Evolutionary conservation across 352 stramenopile species (phyloP), one percentile per base, ranked within the genome.

Genomic region (Phytophthora fragariaefolia): DNA sequence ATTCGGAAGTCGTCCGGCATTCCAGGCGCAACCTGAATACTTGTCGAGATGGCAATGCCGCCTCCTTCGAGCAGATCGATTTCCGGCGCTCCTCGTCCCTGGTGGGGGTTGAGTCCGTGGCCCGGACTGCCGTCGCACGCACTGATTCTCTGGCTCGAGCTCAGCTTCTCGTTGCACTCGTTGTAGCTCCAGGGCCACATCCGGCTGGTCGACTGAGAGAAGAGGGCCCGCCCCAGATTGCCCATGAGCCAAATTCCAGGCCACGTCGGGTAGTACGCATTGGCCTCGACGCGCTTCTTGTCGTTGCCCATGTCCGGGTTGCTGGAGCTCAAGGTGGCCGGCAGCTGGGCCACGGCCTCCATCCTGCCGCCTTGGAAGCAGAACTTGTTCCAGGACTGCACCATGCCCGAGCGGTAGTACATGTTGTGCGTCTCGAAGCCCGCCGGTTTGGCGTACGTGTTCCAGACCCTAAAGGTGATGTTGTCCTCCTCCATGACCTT

Each of bases 121-220:
- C 98, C 94, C 54, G 96, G 94, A 51, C 78, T 82, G 3, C 68
- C 58, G 65, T 98, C 94, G 64, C 96, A 99, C n/a, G 87, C 96
- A 28, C 55, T 86, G 42, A 91, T 87, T 3, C 76, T 57, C 48
- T 91, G 82, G 40, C 65, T 84, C 17, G 24, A 26, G 38, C 52
- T 26, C 1, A 77, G 51, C 15, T 64, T 57, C 1, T 58, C 32
- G 73, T 98, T 64, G 57, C 96, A 99, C 48, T 80, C 82, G 54
- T 98, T 80, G 69, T 96, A 98, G 47, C 76, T 96, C 92, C 93
- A 99, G 0, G 96, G 96, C 96, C 96, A 99, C 63, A 98, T 91
- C 59, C 94, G 93, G 71, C 95, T 96, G 0, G 92, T 98, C 0
- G 82, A 93, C 1, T 74, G 78, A 10, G 97, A 93, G 67, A 98